These are phyloP conservation scores for Salicornia ramosissima DNA, from an alignment of 148 eudicot species.

Conservation along the genomic window DNA sequence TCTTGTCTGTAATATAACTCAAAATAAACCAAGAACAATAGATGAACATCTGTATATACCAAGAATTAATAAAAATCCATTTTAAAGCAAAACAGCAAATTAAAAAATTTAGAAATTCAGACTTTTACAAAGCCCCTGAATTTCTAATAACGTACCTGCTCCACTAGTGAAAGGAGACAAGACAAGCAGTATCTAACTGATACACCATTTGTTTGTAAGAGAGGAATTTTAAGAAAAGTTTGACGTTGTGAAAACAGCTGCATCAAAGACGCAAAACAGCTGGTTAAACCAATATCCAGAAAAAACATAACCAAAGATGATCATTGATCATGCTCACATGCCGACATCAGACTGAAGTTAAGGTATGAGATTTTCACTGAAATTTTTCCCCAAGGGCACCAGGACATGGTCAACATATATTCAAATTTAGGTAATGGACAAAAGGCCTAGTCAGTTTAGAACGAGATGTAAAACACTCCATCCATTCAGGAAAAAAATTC, in stretches of 20 bases:
- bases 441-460: not conserved
- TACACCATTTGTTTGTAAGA: conserved; percentile 48
- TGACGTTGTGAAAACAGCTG: conserved; percentile 70
- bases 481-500: too few relatives aligned
- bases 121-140: not conserved
- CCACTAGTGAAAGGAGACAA: conserved; percentile 83
- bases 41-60: not conserved
- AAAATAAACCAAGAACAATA: not conserved
- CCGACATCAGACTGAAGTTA: not conserved
- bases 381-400: not conserved
- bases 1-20: conserved; percentile 48
- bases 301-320: not conserved
- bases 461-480: not conserved
- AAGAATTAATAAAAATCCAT: not conserved
- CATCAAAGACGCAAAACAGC: conserved; percentile 5
- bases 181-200: conserved; percentile 79
- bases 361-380: not conserved
- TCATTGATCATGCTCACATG: not conserved
- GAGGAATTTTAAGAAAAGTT: conserved; percentile 61
- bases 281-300: not conserved
- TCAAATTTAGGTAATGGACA: not conserved
- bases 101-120: not conserved
- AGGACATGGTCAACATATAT: not conserved
- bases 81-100: not conserved
- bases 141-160: conserved; percentile 57